These are phyloP conservation scores for Alternaria tenuissima DNA, from an alignment of 2,329 filamentous ascomycete species.

Conservation along the genomic window DNA sequence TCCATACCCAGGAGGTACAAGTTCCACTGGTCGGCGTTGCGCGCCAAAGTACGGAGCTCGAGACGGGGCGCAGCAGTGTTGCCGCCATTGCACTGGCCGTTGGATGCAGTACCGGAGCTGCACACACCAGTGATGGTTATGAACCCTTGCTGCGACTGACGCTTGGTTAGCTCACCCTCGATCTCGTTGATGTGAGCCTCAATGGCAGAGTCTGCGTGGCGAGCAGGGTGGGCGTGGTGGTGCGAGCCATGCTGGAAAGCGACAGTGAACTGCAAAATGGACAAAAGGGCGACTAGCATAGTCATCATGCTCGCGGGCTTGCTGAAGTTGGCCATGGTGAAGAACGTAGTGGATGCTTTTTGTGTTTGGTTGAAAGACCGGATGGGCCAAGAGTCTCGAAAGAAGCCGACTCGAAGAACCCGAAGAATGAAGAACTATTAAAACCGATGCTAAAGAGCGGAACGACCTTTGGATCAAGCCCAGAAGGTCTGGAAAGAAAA, in stretches of 20 bases:
- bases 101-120: conserved; percentile 30
- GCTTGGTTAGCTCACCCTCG: conserved; percentile 31
- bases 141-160: conserved; percentile 29
- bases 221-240: conserved; percentile 28
- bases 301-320: conserved; percentile 45
- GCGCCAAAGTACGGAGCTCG: conserved; percentile 73
- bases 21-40: conserved; percentile 72
- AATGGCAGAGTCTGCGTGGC: conserved; percentile 31
- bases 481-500: conserved; percentile 40
- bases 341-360: conserved; percentile 17
- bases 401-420: conserved; percentile 21
- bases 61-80: conserved; percentile 57
- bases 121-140: conserved; percentile 43
- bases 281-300: conserved; percentile 44
- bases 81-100: conserved; percentile 37
- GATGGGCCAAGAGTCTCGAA: conserved; percentile 19
- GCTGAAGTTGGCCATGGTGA: conserved; percentile 46
- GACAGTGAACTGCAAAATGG: conserved; percentile 44
- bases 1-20: conserved; percentile 78
- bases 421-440: conserved; percentile 15
- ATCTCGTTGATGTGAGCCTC: conserved; percentile 38
- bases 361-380: conserved; percentile 13
- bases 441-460: conserved; percentile 42
- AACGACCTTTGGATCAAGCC: conserved; percentile 43
- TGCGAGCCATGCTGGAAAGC: conserved; percentile 38